These are phyloP conservation scores for Penicillium sp. DNA, from an alignment of 2,329 filamentous ascomycete genomes.

Conservation along the genomic window DNA sequence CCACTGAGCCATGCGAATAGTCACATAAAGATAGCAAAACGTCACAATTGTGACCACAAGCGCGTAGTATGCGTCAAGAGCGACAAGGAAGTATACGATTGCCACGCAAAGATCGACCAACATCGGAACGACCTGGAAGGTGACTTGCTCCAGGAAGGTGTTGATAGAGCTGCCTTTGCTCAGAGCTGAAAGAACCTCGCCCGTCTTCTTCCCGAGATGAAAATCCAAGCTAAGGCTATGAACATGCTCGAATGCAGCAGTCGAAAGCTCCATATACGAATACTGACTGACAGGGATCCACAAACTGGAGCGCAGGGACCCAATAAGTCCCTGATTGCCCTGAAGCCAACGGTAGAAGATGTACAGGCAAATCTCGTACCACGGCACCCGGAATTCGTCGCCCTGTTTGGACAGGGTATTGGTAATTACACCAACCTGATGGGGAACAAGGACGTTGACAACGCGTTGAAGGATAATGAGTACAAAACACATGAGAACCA, in stretches of 20 bases:
- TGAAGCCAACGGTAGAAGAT: conserved; percentile 81
- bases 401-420: conserved; percentile 68
- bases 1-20: conserved; percentile 93
- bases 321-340: conserved; percentile 84
- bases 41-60: conserved; percentile 88
- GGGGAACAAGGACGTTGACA: conserved; percentile 85
- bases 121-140: conserved; percentile 95
- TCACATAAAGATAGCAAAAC: conserved; percentile 95
- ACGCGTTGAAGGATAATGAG: conserved; percentile 80
- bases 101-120: conserved; percentile 86
- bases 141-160: conserved; percentile 93
- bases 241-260: conserved; percentile 95
- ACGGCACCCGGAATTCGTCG: conserved; percentile 66
- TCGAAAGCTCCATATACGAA: conserved; percentile 91
- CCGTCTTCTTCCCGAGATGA: conserved; percentile 93
- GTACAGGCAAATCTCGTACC: conserved; percentile 75
- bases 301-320: conserved; percentile 78
- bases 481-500: conserved; percentile 80
- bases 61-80: conserved; percentile 87
- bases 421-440: conserved; percentile 81
- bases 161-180: conserved; percentile 98
- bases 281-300: conserved; percentile 99
- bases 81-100: conserved; percentile 76
- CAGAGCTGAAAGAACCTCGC: conserved; percentile 91
- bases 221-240: conserved; percentile 95